phyloP scores from a whole-genome alignment of 73 alveolate species.

The Paramecium tetraurelia region DNA sequence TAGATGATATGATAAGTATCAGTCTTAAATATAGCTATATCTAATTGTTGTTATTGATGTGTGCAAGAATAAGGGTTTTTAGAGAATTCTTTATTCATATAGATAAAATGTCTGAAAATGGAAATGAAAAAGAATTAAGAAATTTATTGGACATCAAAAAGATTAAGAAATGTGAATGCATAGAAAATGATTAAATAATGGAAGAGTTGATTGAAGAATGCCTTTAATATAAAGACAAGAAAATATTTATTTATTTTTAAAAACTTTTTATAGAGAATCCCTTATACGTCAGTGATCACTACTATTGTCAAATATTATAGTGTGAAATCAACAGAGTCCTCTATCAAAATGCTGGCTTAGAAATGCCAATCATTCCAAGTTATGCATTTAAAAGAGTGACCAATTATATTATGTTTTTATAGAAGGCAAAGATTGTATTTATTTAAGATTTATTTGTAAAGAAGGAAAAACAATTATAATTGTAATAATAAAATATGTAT shows the following conservation, averaged over 20 bases:
- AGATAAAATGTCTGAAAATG: not conserved
- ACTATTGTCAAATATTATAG: not conserved
- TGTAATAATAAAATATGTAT: not conserved
- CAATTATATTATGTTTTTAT: not conserved
- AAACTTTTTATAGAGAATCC: constrained; percentile 11
- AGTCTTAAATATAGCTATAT: not conserved
- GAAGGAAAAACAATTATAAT: not conserved
- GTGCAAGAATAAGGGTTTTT: constrained; percentile 43
- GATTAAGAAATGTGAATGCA: constrained; percentile 24
- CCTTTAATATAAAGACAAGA: not conserved
- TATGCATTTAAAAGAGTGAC: not conserved
- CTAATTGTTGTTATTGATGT: not conserved
- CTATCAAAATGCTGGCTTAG: not conserved
- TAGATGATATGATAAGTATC: constrained; percentile 14
- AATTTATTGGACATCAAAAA: not conserved
- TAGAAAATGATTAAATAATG: not conserved
- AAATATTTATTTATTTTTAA: not conserved
- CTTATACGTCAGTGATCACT: not conserved
- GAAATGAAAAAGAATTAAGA: not conserved
- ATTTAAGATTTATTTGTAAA: not conserved
- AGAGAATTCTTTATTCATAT: not conserved
- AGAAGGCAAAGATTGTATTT: not conserved
- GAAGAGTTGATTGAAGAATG: constrained; percentile 5
- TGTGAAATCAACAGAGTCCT: not conserved
- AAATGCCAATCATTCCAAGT: not conserved